Base-by-base conservation (phyloP, 202 grass and related monocot species). In the Hordeum pubiflorum region DNA sequence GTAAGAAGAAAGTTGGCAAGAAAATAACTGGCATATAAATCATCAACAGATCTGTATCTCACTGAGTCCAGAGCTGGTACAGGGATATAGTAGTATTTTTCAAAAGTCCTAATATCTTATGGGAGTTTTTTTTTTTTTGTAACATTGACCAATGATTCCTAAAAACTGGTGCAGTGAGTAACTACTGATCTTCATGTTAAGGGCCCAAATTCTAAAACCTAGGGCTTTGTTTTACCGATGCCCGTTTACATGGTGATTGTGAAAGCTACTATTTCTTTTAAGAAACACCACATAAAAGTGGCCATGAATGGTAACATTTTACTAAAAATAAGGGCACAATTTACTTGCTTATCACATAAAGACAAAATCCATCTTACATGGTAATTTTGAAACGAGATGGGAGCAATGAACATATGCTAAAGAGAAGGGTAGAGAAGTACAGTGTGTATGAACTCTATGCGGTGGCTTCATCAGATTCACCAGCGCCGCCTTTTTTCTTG, bases 401-500 rank as follows among this genome's bases (percentile, higher is more conserved):
- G 31, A 55, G 70, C n/a, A 82, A 80, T 81, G 83, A 54, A 50
- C 31, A 56, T 59, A 72, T 54, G 60, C 39, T 82, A 79, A 79
- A 43, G 52, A 78, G 29, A 89, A 81, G 73, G 78, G 74, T 23
- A 84, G 74, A 88, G 69, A 75, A 77, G 54, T 85, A 87, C 87
- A 85, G 80, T 27, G 21, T 46, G 76, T 29, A 63, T 57, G 75
- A 83, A 76, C 79, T 79, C 87, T 88, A 94, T 2, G 59, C 54
- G n/a, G 90, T 72, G 11, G 75, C 29, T n/a, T 36, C 54, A 10
- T 87, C 89, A 77, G 82, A 65, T 63, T 84, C 78, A 34, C 27
- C 71, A 82, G 20, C 64, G 1, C 82, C 37, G 2, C 40, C 89
- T 12, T 80, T 93, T 88, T 99, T 95, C 82, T 87, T 87, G 61